A percentile compares a stretch with the other conserved stretches of the same genome.
phyloP scores from a whole-genome alignment of 768 basidiomycete genomes.

The Lepiota brunneoincarnata region DNA sequence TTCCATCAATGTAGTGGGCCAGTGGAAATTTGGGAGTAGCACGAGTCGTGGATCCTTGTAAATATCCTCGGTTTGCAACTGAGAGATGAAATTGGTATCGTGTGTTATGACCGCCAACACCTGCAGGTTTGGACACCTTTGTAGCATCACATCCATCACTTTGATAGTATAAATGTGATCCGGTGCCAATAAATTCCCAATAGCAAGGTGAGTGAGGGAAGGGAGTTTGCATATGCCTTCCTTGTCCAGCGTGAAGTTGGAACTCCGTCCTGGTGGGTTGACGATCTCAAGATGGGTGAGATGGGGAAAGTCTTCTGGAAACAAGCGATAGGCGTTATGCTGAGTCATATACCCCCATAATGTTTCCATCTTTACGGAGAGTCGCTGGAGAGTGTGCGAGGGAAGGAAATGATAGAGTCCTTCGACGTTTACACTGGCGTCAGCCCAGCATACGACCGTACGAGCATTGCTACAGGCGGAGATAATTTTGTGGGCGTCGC shows the following conservation, averaged over 20 bases:
- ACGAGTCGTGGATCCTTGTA: conserved; percentile 23
- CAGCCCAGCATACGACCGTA: conserved; percentile 26
- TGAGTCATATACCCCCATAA: conserved; percentile 12
- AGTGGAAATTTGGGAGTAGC: conserved; percentile 23
- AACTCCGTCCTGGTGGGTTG: conserved; percentile 17
- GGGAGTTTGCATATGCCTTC: conserved; percentile 23
- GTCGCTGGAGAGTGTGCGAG: conserved; percentile 14
- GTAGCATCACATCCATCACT: conserved; percentile 19
- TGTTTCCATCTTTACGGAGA: conserved; percentile 22
- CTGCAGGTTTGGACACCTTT: conserved; percentile 16
- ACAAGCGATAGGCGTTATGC: conserved; percentile 2
- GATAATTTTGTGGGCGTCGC: conserved; percentile 20
- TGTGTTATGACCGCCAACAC: conserved; percentile 24
- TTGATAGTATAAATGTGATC: conserved; percentile 17
- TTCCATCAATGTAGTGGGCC: conserved; percentile 15
- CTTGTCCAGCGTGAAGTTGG: conserved; percentile 23
- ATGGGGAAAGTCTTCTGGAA: conserved; percentile 16
- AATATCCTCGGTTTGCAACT: conserved; percentile 15
- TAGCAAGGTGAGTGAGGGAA: conserved; percentile 27
- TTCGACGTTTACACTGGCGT: conserved; percentile 10
- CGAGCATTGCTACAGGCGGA: conserved; percentile 23
- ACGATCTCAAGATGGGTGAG: conserved; percentile 29
- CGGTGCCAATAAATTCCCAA: conserved; percentile 22
- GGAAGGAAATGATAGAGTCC: conserved; percentile 9
- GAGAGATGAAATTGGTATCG: conserved; percentile 17